Base-by-base conservation (phyloP, 2,329 filamentous ascomycete species). In the Nannizziopsis barbatae region DNA sequence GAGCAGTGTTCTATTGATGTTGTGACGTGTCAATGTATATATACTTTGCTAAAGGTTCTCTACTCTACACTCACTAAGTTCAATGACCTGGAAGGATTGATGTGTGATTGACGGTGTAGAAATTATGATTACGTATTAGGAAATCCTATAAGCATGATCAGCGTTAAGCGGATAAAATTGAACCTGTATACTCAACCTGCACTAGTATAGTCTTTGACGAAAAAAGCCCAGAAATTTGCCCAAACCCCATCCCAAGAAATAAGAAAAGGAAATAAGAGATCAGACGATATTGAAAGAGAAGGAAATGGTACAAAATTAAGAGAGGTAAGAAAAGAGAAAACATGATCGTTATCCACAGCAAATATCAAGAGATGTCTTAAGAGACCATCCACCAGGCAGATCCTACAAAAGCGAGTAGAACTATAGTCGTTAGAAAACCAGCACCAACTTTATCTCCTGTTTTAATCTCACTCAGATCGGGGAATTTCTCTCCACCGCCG, bases 371-470 rank as follows among this genome's bases (percentile, higher is more conserved):
- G 9, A 12, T 20, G 9, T 30, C 47, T 53, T 49, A 61, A 46
- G 58, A 54, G 50, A 74, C 64, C 71, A 77, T 74, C 67, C 75
- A 76, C 64, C 70, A 73, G 33, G 69, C 70, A n/a, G 77, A 77
- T 1, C 71, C 71, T 18, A 81, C 52, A 35, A 84, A 66, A 5
- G 71, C 65, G 5, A 73, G 58, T 1, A 86, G 60, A 2, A 82
- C 62, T 5, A 80, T 42, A 2, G 77, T 63, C 1, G 84, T 89
- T 44, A 79, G 53, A 51, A 87, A 75, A 9, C 76, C 76, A 33
- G 84, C 84, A 9, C 83, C 86, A 5, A 77, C 82, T 53, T 71
- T 77, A 58, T 89, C 84, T 6, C 73, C 79, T 1, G 71, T 71
- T 2, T 76, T 77, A 31, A 81, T 72, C 1, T 57, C 55, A 15